Base-by-base conservation (phyloP, 2,329 filamentous ascomycete species). In the Phialophora macrospora region DNA sequence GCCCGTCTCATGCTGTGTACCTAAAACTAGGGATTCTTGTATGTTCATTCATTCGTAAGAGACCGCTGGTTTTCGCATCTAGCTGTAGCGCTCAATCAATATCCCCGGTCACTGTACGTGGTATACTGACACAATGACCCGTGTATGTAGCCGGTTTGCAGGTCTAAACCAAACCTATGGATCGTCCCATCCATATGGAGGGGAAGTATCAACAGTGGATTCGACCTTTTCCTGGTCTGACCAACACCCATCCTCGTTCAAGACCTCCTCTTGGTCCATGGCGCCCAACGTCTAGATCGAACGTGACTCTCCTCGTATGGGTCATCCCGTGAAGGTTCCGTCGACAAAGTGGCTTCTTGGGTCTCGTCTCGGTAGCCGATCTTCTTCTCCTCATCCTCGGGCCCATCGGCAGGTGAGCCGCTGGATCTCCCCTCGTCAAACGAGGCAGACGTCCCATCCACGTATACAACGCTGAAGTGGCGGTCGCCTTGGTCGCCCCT, bases 401-500 rank as follows among this genome's bases (percentile, higher is more conserved):
- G 38, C 38, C 38, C 38, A 56, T 26, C 34, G n/a, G 6, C 22
- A 4, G n/a, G 14, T 12, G 30, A 9, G n/a, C n/a, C n/a, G 20
- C n/a, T 55, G 12, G 52, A 55, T 12, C 24, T 28, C 34, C 58
- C 52, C 20, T 63, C 60, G 8, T 54, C 26, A 54, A 22, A 54
- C 2, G 30, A 24, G n/a, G 20, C 41, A 14, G 34, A 56, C 9
- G 12, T 26, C 44, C 6, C 55, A 48, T 68, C 66, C 1, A 58
- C 60, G 28, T 68, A 65, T 5, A 63, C 61, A 17, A 70, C 63
- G 11, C 32, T 56, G 54, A 66, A 66, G 30, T 48, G 34, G 20
- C 64, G 56, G 41, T 68, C 68, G 1, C 66, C 68, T 54, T 62
- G 55, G 7, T 70, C 68, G 41, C 44, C 34, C 26, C 93, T 85